A percentile compares a stretch with the other conserved stretches of the same genome.
phyloP scores from a whole-genome alignment of 257 asterid species.

The Gardenia jasminoides region DNA sequence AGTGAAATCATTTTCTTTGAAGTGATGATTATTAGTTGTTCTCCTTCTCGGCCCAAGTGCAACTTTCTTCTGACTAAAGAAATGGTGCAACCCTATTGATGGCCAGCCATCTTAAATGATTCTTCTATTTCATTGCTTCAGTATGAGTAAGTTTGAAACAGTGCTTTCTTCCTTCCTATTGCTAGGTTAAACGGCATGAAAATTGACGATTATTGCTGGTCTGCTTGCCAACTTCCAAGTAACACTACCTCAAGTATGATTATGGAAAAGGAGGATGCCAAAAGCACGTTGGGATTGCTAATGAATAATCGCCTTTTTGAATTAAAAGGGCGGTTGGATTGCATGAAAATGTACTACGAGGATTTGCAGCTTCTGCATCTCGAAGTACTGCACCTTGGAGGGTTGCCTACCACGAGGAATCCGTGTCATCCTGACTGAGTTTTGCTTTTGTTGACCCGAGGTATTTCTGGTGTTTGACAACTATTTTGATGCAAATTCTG shows the following conservation, averaged over 20 bases:
- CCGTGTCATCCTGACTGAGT: conserved; percentile 8
- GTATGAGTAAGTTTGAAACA: background rate
- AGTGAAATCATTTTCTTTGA: too few species aligned
- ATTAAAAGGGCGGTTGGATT: background rate
- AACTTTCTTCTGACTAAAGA: background rate
- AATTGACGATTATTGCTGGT: conserved; percentile 33
- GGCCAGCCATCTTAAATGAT: background rate
- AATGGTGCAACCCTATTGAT: background rate
- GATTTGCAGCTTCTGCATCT: conserved; percentile 39
- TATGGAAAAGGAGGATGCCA: conserved; percentile 23
- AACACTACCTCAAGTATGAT: conserved; percentile 16
- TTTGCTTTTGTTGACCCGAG: background rate
- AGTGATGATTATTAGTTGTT: too few species aligned
- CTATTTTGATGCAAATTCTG: background rate
- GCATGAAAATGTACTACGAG: conserved; percentile 17
- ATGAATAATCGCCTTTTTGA: conserved; percentile 14
- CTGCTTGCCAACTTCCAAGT: conserved; percentile 30
- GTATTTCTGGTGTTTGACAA: background rate
- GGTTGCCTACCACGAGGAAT: conserved; percentile 12
- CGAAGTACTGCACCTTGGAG: conserved; percentile 37
- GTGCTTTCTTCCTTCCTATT: conserved; percentile 1
- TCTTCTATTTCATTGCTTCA: background rate
- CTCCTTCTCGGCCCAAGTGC: background rate
- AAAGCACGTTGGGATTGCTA: conserved; percentile 23
- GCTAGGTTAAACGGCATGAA: conserved; percentile 39